Evolutionary conservation across 768 basidiomycete species (phyloP).

Genomic region (Sarcomyxa edulis): DNA sequence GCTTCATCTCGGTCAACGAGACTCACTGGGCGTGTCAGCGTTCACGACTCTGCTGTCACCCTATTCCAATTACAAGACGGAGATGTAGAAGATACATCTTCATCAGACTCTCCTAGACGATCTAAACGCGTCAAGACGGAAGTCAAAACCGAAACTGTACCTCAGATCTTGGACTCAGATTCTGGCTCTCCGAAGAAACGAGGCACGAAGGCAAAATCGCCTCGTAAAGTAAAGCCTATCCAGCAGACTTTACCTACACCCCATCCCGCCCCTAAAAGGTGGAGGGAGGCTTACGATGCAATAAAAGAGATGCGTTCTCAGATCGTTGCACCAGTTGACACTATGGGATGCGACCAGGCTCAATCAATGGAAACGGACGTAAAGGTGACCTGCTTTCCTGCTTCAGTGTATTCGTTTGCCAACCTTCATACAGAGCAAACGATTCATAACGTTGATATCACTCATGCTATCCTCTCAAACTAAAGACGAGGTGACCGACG

Average conservation of each 20-base stretch:
- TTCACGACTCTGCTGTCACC: conserved; percentile 37
- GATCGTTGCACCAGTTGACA: conserved; percentile 84
- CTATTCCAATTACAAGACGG: conserved; percentile 26
- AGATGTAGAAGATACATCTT: conserved; percentile 10
- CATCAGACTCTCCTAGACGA: conserved; percentile 13
- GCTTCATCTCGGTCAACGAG: conserved; percentile 24
- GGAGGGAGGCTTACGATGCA: conserved; percentile 64
- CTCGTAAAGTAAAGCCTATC: conserved; percentile 54
- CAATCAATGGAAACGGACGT: conserved; percentile 60
- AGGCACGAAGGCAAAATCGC: conserved; percentile 23
- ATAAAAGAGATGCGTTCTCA: conserved; percentile 74
- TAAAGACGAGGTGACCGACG: conserved; percentile 84
- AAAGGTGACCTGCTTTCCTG: conserved; percentile 30
- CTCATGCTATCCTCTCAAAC: conserved; percentile 97
- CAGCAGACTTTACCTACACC: conserved; percentile 48
- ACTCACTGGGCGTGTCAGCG: conserved; percentile 35
- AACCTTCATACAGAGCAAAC: conserved; percentile 50
- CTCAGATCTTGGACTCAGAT: background rate
- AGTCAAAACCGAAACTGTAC: background rate
- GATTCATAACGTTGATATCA: conserved; percentile 83
- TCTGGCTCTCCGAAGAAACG: conserved; percentile 17
- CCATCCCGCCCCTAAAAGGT: conserved; percentile 61
- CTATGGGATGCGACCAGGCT: conserved; percentile 81
- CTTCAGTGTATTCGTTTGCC: conserved; percentile 1
- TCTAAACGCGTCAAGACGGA: conserved; percentile 25